These are phyloP conservation scores for Colletotrichum simmondsii DNA, from an alignment of 2,329 filamentous ascomycete genomes.

Conservation along the genomic window DNA sequence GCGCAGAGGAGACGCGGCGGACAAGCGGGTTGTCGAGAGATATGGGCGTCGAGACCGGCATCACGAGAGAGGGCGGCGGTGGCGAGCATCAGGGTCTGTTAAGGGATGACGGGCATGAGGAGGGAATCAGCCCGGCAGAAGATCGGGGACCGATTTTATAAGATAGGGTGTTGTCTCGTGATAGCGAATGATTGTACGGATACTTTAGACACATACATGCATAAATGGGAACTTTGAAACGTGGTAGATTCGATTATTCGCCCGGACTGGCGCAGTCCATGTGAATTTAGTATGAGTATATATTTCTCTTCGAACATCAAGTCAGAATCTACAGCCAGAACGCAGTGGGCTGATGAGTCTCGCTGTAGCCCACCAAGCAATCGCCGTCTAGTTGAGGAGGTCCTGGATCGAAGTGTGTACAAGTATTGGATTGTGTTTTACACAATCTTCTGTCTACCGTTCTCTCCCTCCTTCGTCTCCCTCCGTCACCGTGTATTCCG, in stretches of 20 bases:
- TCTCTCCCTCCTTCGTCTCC: too few relatives aligned
- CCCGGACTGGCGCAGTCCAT: not conserved
- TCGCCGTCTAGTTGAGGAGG: too few relatives aligned
- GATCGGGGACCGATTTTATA: conserved; percentile 33
- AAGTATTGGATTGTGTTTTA: too few relatives aligned
- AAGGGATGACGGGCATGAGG: conserved; percentile 47
- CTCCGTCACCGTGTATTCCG: too few relatives aligned
- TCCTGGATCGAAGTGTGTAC: too few relatives aligned
- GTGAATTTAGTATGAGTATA: too few relatives aligned
- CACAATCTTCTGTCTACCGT: too few relatives aligned
- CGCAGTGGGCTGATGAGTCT: too few relatives aligned
- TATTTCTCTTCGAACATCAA: too few relatives aligned
- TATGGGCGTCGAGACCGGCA: conserved; percentile 45
- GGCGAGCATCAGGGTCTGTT: conserved; percentile 57
- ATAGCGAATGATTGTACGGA: not conserved
- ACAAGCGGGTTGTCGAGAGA: conserved; percentile 43
- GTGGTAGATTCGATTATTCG: not conserved
- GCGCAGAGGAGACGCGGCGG: conserved; percentile 71
- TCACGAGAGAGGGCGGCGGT: conserved; percentile 50
- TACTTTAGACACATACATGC: not conserved
- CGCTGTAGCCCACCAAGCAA: too few relatives aligned
- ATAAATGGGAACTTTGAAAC: conserved; percentile 3
- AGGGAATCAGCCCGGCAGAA: conserved; percentile 39
- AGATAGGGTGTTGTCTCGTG: conserved; percentile 6
- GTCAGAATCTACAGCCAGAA: too few relatives aligned